phyloP scores from a whole-genome alignment of 176 grass and related monocot genomes.

The Rhynchospora pubera region DNA sequence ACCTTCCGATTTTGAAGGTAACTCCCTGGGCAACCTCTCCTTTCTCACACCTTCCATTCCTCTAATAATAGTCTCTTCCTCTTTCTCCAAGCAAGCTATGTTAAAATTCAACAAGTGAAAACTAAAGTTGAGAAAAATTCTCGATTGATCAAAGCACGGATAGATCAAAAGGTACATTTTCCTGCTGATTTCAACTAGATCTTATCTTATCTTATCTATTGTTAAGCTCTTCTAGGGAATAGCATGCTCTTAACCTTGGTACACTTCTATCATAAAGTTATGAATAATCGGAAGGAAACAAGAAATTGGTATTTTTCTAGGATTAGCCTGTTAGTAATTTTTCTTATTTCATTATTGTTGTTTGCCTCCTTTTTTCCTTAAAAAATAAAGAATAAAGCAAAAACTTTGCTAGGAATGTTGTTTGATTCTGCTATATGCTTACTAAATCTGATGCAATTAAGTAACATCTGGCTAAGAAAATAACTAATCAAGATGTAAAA shows the following conservation, averaged over 20 bases:
- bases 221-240: background rate
- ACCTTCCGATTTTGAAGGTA: too few species aligned
- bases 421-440: background rate
- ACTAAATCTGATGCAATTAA: background rate
- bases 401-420: background rate
- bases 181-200: background rate
- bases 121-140: background rate
- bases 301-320: background rate
- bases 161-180: background rate
- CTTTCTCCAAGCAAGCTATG: too few species aligned
- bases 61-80: too few species aligned
- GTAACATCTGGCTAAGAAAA: background rate
- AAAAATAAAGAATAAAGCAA: background rate
- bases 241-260: background rate
- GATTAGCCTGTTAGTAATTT: background rate
- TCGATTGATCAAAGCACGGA: background rate
- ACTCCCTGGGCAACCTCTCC: too few species aligned
- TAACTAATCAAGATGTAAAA: constrained; percentile 13
- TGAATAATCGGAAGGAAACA: background rate
- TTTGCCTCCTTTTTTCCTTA: background rate
- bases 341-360: background rate
- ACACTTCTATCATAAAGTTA: background rate
- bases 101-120: background rate
- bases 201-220: background rate
- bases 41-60: too few species aligned